These are phyloP conservation scores for Xenosphaeropsis pyriputrescens DNA, from an alignment of 2,329 filamentous ascomycete species.

Conservation along the genomic window DNA sequence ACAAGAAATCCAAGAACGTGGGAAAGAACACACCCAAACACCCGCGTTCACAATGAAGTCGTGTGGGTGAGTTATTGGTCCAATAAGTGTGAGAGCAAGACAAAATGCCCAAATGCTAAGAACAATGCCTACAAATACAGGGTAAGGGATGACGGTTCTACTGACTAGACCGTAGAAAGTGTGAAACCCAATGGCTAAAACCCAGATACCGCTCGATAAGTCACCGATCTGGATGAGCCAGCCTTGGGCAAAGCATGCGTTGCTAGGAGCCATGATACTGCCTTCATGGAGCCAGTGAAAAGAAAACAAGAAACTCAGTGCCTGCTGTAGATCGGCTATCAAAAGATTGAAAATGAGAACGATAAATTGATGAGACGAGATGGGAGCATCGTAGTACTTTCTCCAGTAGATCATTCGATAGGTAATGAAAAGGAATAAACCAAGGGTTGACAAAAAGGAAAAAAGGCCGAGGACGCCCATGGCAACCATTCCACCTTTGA, in stretches of 20 bases:
- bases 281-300: constrained; percentile 11
- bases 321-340: constrained; percentile 5
- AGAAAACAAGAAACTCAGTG: constrained; percentile 4
- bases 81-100: constrained; percentile 27
- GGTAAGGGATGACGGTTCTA: constrained; percentile 24
- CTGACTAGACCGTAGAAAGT: constrained; percentile 35
- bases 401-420: constrained; percentile 28
- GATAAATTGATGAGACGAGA: constrained; percentile 31
- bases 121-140: constrained; percentile 19
- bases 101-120: constrained; percentile 20
- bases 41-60: constrained; percentile 34
- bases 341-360: constrained; percentile 23
- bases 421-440: constrained; percentile 26
- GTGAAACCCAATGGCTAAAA: constrained; percentile 35
- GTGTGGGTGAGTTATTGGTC: constrained; percentile 24
- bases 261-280: constrained; percentile 26
- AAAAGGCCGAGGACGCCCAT: constrained; percentile 29
- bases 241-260: constrained; percentile 35
- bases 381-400: constrained; percentile 15
- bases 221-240: constrained; percentile 40
- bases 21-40: constrained; percentile 25
- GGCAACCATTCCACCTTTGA: constrained; percentile 17
- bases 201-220: constrained; percentile 35
- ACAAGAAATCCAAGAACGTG: too few relatives aligned
- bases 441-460: constrained; percentile 27